Conservation (phyloP, 352 stramenopile species). For the Pythium grandisporangium region DNA sequence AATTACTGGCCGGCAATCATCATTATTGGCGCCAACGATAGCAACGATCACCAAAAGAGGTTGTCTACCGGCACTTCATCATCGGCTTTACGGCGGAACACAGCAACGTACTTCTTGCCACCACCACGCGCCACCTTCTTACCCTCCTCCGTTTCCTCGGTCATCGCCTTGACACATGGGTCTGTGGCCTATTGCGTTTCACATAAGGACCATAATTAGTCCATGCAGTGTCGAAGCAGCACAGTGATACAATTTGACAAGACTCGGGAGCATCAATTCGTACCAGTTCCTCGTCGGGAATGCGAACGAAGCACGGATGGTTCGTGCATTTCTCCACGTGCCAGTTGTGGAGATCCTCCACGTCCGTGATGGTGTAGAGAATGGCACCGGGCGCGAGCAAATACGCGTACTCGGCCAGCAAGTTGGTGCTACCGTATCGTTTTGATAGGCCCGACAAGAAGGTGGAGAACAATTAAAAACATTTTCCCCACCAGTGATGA, state of each 20-base stretch:
- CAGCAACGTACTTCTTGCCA: conserved; percentile 84
- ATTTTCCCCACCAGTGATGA: too few relatives aligned
- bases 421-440: conserved; percentile 69
- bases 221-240: too few relatives aligned
- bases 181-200: conserved; percentile 55
- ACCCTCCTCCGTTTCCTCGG: conserved; percentile 95
- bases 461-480: conserved; percentile 4
- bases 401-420: conserved; percentile 98
- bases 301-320: conserved; percentile 91
- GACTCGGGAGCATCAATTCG: conserved; percentile 1
- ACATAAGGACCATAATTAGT: conserved; percentile 3
- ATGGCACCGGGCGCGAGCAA: conserved; percentile 87
- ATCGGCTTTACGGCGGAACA: conserved; percentile 68
- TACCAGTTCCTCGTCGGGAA: conserved; percentile 84
- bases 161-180: conserved; percentile 94
- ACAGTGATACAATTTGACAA: not conserved
- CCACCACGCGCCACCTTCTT: conserved; percentile 95
- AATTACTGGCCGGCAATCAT: too few relatives aligned
- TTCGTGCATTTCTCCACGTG: conserved; percentile 91
- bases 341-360: conserved; percentile 97
- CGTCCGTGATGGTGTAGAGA: conserved; percentile 99
- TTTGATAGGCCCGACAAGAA: too few relatives aligned
- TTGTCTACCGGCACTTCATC: conserved; percentile 45
- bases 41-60: conserved; percentile 78
- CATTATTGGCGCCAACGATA: too few relatives aligned